Conservation (phyloP, 495 filamentous ascomycete genomes). For the Penicillium dipodomyicola region DNA sequence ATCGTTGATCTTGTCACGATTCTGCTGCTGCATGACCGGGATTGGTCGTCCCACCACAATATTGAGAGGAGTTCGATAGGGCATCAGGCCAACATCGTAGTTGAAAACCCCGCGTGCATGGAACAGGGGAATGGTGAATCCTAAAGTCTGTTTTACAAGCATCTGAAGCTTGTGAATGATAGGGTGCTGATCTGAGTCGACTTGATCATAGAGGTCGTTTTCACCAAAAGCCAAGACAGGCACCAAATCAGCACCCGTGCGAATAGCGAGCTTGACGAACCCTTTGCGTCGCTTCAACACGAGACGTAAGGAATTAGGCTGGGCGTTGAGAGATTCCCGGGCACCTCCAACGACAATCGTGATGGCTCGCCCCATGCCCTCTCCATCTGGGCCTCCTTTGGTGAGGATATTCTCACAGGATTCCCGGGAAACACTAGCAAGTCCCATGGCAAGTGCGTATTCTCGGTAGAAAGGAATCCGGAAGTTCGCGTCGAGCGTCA, state of each 20-base stretch:
- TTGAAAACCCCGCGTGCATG: constrained; percentile 94
- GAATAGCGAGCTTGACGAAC: constrained; percentile 88
- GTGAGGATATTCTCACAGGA: constrained; percentile 83
- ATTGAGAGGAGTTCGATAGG: constrained; percentile 82
- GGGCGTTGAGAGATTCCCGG: constrained; percentile 82
- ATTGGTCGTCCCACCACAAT: constrained; percentile 84
- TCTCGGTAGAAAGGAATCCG: constrained; percentile 91
- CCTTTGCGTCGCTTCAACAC: constrained; percentile 82
- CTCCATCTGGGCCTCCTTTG: constrained; percentile 69
- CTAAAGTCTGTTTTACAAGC: constrained; percentile 73
- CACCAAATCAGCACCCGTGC: constrained; percentile 86
- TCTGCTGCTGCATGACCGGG: constrained; percentile 57
- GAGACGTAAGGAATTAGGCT: constrained; percentile 68
- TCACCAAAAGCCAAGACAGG: constrained; percentile 92
- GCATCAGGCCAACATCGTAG: constrained; percentile 94
- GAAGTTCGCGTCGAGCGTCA: constrained; percentile 91
- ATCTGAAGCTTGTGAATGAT: constrained; percentile 73
- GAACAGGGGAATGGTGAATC: constrained; percentile 90
- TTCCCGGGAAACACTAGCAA: constrained; percentile 86
- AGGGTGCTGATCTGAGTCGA: constrained; percentile 67
- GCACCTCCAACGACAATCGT: constrained; percentile 95
- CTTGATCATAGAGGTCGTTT: constrained; percentile 92
- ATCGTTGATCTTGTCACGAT: constrained; percentile 56
- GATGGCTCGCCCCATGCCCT: constrained; percentile 94
- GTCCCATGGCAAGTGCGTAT: constrained; percentile 79